phyloP scores from a whole-genome alignment of 2,329 filamentous ascomycete genomes.

The Pseudogymnoascus sp. region DNA sequence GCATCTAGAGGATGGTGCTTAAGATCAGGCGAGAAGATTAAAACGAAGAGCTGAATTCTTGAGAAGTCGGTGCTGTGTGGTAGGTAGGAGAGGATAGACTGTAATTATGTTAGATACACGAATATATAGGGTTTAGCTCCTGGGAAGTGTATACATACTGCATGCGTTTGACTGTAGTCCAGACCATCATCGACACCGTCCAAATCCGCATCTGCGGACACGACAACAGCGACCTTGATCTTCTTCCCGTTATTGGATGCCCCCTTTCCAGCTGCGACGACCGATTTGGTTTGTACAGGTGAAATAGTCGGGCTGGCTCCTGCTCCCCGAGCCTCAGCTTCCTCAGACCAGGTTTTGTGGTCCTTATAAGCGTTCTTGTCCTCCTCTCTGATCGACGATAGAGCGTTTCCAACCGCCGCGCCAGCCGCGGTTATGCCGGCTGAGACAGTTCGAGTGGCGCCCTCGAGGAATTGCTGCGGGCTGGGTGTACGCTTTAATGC shows the following conservation, averaged over 20 bases:
- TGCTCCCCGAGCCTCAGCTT: slow-evolving; percentile 61
- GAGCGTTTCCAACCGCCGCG: slow-evolving; percentile 69
- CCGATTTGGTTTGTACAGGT: not conserved
- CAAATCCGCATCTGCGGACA: slow-evolving; percentile 65
- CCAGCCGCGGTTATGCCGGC: slow-evolving; percentile 78
- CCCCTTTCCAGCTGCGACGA: not conserved
- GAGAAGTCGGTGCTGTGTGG: slow-evolving; percentile 67
- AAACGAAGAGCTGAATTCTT: slow-evolving; percentile 68
- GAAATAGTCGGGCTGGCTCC: slow-evolving; percentile 28
- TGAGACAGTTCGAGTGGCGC: slow-evolving; percentile 69
- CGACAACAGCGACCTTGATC: slow-evolving; percentile 79
- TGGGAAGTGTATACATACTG: slow-evolving; percentile 47
- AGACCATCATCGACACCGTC: slow-evolving; percentile 53
- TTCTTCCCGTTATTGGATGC: slow-evolving; percentile 31
- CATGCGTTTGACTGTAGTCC: slow-evolving; percentile 62
- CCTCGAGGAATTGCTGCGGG: slow-evolving; percentile 80
- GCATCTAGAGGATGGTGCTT: slow-evolving; percentile 54
- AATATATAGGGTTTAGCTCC: slow-evolving; percentile 13
- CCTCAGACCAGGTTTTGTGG: slow-evolving; percentile 86
- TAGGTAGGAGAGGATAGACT: slow-evolving; percentile 85
- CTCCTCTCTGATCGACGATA: slow-evolving; percentile 77
- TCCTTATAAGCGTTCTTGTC: slow-evolving; percentile 73
- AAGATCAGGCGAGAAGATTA: slow-evolving; percentile 79
- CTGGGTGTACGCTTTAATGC: slow-evolving; percentile 75
- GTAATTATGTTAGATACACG: slow-evolving; percentile 9